phyloP scores from a whole-genome alignment of 2,329 filamentous ascomycete species.

The Cercospora zeina region DNA sequence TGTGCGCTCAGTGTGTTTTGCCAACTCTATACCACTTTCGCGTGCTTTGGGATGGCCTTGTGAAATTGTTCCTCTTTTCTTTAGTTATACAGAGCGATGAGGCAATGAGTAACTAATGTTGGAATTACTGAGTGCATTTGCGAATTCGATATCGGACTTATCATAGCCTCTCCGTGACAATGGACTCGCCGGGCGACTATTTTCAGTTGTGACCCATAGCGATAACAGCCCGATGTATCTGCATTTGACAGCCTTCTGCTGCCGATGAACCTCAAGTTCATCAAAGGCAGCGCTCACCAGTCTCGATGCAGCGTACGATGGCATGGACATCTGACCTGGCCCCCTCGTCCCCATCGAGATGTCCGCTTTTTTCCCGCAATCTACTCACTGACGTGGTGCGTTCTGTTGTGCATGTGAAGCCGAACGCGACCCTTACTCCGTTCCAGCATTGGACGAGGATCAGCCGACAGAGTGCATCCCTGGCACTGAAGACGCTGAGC shows the following conservation, averaged over 20 bases:
- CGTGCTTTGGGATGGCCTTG: slow-evolving; percentile 10
- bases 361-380: neutral
- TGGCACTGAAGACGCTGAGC: no score
- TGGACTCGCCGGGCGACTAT: neutral
- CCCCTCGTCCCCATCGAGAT: neutral
- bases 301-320: neutral
- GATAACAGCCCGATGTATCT: no score
- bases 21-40: slow-evolving; percentile 21
- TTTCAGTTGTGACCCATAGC: neutral
- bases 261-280: no score
- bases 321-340: neutral
- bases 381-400: neutral
- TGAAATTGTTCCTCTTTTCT: neutral
- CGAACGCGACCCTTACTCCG: neutral
- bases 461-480: neutral
- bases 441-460: neutral
- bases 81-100: slow-evolving; percentile 5
- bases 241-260: neutral
- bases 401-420: neutral
- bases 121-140: neutral
- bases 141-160: neutral
- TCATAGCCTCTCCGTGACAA: neutral
- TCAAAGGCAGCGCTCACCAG: neutral
- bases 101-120: slow-evolving; percentile 1
- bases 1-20: slow-evolving; percentile 10